Percentiles rank a stretch among this genome's conserved stretches.
These are phyloP conservation scores for Colletotrichum melonis DNA, from an alignment of 2,329 filamentous ascomycete species.

Conservation along the genomic window DNA sequence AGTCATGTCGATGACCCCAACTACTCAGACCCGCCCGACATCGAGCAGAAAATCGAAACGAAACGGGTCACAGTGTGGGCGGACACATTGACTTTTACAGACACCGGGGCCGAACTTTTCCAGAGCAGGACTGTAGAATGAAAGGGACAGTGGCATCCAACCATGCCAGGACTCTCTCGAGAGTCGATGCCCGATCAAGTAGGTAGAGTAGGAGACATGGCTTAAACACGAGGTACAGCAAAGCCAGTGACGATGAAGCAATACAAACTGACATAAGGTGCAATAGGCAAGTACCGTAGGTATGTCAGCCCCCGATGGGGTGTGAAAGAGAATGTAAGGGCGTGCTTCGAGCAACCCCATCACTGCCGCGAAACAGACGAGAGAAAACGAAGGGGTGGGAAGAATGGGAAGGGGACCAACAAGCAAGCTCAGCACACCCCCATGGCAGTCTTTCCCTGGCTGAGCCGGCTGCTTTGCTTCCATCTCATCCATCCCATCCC, in stretches of 20 bases:
- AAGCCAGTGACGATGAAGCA: background rate
- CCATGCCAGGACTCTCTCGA: background rate
- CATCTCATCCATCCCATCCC: constrained; percentile 29
- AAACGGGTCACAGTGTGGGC: constrained; percentile 28
- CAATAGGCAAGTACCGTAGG: background rate
- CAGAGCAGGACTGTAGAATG: background rate
- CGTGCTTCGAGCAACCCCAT: constrained; percentile 8
- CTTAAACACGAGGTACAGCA: background rate
- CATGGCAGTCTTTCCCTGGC: constrained; percentile 15
- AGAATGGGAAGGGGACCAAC: constrained; percentile 8
- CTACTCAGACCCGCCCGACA: background rate
- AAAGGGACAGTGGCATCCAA: background rate
- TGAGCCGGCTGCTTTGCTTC: constrained; percentile 1
- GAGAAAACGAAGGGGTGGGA: constrained; percentile 16
- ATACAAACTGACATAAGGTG: background rate
- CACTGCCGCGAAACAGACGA: constrained; percentile 23
- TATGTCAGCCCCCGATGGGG: background rate
- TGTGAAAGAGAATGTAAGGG: background rate
- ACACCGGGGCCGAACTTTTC: background rate
- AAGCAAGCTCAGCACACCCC: constrained; percentile 12
- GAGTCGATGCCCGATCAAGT: background rate
- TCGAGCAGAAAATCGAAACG: constrained; percentile 27
- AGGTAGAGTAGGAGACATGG: background rate
- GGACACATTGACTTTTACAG: constrained; percentile 14
- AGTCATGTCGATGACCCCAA: background rate